phyloP scores from a whole-genome alignment of 2,329 filamentous ascomycete genomes.

The Didymella segeticola region DNA sequence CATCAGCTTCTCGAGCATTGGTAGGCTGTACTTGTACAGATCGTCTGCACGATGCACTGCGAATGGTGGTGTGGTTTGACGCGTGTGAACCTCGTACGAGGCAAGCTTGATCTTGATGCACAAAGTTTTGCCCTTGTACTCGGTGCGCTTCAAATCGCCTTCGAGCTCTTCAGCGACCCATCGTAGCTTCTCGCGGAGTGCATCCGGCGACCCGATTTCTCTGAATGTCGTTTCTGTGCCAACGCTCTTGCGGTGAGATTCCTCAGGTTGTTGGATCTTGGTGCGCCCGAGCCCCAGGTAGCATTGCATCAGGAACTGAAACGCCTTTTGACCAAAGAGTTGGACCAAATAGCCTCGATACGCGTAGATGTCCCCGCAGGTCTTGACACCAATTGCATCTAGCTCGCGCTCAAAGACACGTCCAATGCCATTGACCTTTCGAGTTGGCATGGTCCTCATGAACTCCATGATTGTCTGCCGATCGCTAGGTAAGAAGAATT shows the following conservation, averaged over 20 bases:
- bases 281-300: constrained; percentile 89
- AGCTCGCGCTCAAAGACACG: constrained; percentile 92
- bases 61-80: constrained; percentile 77
- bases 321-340: constrained; percentile 91
- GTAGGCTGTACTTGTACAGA: constrained; percentile 79
- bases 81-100: constrained; percentile 88
- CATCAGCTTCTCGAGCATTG: constrained; percentile 83
- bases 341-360: constrained; percentile 75
- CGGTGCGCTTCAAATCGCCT: constrained; percentile 78
- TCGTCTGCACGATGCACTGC: constrained; percentile 78
- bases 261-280: constrained; percentile 82
- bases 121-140: constrained; percentile 88
- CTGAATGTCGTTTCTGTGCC: constrained; percentile 92
- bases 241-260: constrained; percentile 90
- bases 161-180: constrained; percentile 84
- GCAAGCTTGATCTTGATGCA: constrained; percentile 93
- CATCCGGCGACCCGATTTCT: constrained; percentile 73
- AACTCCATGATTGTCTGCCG: constrained; percentile 80
- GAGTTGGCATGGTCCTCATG: constrained; percentile 80
- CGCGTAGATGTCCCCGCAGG: constrained; percentile 84
- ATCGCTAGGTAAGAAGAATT: constrained; percentile 77
- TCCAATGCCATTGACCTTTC: constrained; percentile 95
- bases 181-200: constrained; percentile 79
- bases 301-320: constrained; percentile 82
- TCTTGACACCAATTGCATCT: constrained; percentile 83